These are phyloP conservation scores for Backusella macrospora DNA, from an alignment of 192 early-diverging fungal genomes.

Conservation along the genomic window DNA sequence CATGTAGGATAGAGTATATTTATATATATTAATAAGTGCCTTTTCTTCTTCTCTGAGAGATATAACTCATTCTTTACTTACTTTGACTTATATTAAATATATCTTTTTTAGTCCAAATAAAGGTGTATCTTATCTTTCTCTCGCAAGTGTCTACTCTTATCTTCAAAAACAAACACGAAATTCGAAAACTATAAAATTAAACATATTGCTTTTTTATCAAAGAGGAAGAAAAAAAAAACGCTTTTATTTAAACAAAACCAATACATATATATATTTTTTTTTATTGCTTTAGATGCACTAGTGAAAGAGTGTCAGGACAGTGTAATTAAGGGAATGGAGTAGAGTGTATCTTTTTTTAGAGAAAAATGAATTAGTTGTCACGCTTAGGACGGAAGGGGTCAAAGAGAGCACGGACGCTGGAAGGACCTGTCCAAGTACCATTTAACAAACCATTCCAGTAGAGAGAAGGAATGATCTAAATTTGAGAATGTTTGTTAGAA, in stretches of 20 bases:
- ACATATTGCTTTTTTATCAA: not conserved
- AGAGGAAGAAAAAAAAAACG: not conserved
- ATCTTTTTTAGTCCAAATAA: not conserved
- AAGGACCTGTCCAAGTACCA: constrained; percentile 78
- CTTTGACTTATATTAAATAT: no score
- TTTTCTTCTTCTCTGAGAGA: no score
- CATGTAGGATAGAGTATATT: no score
- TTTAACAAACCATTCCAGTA: constrained; percentile 86
- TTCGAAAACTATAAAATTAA: not conserved
- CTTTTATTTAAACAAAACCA: no score
- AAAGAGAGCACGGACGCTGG: constrained; percentile 58
- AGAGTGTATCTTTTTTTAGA: not conserved
- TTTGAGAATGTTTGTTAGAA: constrained; percentile 6
- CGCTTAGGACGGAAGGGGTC: constrained; percentile 36
- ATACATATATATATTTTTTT: not conserved
- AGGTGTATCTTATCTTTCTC: not conserved
- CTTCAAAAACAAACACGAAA: not conserved
- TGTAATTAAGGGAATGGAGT: constrained; percentile 8
- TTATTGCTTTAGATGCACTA: not conserved
- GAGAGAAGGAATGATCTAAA: constrained; percentile 67
- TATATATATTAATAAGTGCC: no score
- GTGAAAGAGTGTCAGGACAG: not conserved
- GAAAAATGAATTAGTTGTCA: constrained; percentile 10
- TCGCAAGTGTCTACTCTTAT: not conserved
- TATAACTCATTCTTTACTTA: no score